Evolutionary conservation across 2,329 filamentous ascomycete genomes (phyloP), one percentile per base, ranked within the genome.

Genomic region (Biscogniauxia mediterranea): DNA sequence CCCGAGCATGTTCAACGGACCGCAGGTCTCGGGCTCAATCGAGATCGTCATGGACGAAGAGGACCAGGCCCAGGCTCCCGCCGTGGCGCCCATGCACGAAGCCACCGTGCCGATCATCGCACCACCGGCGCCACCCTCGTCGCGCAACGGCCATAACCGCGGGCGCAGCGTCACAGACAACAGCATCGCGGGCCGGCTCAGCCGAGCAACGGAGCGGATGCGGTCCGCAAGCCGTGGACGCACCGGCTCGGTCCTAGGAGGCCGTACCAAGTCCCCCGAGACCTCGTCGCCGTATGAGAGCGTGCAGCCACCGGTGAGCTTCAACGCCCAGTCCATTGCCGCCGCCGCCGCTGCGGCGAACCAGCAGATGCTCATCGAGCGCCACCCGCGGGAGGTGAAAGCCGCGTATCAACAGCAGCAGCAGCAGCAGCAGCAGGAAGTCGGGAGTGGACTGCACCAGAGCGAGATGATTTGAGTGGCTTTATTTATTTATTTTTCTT

Each of bases 41-140:
- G 86, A 89, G 71, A 86, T 89, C 63, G 85, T 89, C 55, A 86
- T 87, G 82, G 85, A 89, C 65, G 84, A 86, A 1, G 83, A 86
- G 5, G 80, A 83, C 19, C 67, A 71, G 58, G 42, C 62, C 61
- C 38, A 63, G 20, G 28, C 65, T 2, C 66, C 75, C 13, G 64
- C 71, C 13, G 76, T 75, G 8, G 72, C 74, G 1, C 77, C 76
- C 1, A 76, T 78, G 54, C 68, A 70, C 61, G 80, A 82, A 61
- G 71, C 74, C 50, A 76, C 73, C 50, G 78, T 82, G 1, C 79
- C 80, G 6, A 76, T 81, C 63, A 74, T 83, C 50, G 71, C 80
- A 15, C 73, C 80, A 1, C 82, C 79, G 1, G 77, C 76, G 1
- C 81, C 79, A 4, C 80, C 78, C 15, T 73, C 70, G 61, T 74